These are phyloP conservation scores for Pythium volutum DNA, from an alignment of 352 stramenopile genomes.

Conservation along the genomic window DNA sequence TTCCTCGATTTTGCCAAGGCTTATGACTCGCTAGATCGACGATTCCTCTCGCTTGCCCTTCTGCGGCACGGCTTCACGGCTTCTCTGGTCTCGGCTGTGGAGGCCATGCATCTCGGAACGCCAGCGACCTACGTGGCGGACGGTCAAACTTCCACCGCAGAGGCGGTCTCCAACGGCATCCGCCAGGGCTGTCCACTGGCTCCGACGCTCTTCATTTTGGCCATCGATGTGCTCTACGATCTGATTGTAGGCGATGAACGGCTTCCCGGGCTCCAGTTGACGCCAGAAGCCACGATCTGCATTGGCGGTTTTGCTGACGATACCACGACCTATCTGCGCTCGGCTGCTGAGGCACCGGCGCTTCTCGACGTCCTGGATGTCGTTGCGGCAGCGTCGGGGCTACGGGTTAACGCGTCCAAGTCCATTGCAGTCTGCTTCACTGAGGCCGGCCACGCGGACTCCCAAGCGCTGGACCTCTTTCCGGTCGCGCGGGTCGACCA, in stretches of 20 bases:
- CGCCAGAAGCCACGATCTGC: background rate
- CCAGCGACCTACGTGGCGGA: background rate
- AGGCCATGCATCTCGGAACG: background rate
- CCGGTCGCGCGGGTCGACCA: background rate
- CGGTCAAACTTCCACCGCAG: background rate
- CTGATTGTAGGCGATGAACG: background rate
- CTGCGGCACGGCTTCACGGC: too few species aligned
- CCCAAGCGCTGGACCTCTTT: background rate
- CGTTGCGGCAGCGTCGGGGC: background rate
- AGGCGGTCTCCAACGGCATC: background rate
- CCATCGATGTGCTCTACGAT: background rate
- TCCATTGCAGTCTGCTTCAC: background rate
- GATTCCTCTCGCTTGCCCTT: too few species aligned
- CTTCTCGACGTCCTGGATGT: background rate
- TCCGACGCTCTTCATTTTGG: background rate
- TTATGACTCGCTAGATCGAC: too few species aligned
- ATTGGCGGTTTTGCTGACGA: constrained; percentile 5
- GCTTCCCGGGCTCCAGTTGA: background rate
- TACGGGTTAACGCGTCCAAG: constrained; percentile 7
- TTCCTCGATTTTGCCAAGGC: too few species aligned
- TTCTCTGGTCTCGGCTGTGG: background rate
- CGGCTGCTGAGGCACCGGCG: background rate
- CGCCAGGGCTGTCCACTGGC: background rate
- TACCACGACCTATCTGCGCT: background rate
- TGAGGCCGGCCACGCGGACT: background rate